A percentile compares a stretch with the other conserved stretches of the same genome.
Evolutionary conservation across 805 yeast species (phyloP).

Genomic region (Zygosaccharomyces rouxii): DNA sequence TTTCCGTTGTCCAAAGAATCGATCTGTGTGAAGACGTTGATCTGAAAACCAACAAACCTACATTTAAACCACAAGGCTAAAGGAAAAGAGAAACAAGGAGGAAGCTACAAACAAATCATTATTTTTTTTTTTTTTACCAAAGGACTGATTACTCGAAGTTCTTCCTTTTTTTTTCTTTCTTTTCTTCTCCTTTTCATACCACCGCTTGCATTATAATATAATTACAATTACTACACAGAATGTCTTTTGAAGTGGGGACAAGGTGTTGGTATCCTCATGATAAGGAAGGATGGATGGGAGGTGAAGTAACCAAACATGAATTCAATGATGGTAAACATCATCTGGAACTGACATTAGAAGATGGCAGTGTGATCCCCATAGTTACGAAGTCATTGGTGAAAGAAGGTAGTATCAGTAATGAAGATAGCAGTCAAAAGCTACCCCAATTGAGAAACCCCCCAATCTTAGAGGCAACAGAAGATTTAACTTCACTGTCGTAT

Average conservation of each 20-base stretch:
- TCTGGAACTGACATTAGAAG: conserved; percentile 51
- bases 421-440: conserved; percentile 39
- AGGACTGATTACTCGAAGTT: neutral
- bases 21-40: conserved; percentile 2
- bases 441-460: conserved; percentile 91
- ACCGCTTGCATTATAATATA: neutral
- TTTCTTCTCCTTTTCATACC: neutral
- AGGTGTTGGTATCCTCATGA: conserved; percentile 78
- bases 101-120: neutral
- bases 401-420: conserved; percentile 34
- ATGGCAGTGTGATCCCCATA: conserved; percentile 44
- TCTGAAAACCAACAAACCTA: neutral
- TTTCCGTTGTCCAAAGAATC: conserved; percentile 3
- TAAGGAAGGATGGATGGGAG: conserved; percentile 68
- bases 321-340: conserved; percentile 40
- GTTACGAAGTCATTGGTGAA: conserved; percentile 40
- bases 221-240: conserved; percentile 8
- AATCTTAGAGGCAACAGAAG: conserved; percentile 87
- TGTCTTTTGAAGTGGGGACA: conserved; percentile 51
- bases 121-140: too few species aligned
- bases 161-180: neutral
- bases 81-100: neutral
- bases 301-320: conserved; percentile 49
- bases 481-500: conserved; percentile 85
- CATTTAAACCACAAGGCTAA: neutral